Percentiles rank a stretch among this genome's conserved stretches.
Evolutionary conservation across 768 basidiomycete genomes (phyloP).

Genomic region (Chalciporus piperatus): DNA sequence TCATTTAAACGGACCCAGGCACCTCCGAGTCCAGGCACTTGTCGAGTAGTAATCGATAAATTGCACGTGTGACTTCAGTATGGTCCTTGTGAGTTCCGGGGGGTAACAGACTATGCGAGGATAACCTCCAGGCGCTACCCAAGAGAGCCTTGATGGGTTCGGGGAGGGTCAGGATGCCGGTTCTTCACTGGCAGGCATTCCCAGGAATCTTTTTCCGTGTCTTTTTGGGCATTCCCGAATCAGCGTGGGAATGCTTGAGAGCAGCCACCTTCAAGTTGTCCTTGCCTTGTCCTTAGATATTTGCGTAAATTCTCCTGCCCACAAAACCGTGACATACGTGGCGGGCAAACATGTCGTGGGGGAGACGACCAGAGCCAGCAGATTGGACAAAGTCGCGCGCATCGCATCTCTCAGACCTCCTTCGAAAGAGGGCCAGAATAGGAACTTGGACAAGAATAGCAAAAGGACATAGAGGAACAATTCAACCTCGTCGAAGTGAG

Average conservation of each 20-base stretch:
- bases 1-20: not conserved
- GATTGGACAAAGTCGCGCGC: not conserved
- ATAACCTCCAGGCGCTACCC: not conserved
- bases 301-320: not conserved
- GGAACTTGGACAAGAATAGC: conserved; percentile 3
- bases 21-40: conserved; percentile 1
- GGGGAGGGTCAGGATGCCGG: not conserved
- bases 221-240: no score
- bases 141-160: not conserved
- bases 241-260: not conserved
- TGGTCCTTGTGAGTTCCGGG: not conserved
- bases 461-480: conserved; percentile 7
- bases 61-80: not conserved
- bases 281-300: not conserved
- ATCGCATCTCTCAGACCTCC: not conserved
- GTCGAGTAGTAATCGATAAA: conserved; percentile 3
- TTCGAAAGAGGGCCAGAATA: not conserved
- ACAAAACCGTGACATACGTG: not conserved
- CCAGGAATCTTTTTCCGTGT: no score
- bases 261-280: no score
- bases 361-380: not conserved
- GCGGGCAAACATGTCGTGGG: not conserved
- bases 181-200: not conserved
- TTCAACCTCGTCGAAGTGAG: conserved; percentile 4
- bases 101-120: not conserved